These are phyloP conservation scores for Orbilia javanica DNA, from an alignment of 2,329 filamentous ascomycete genomes.

Conservation along the genomic window DNA sequence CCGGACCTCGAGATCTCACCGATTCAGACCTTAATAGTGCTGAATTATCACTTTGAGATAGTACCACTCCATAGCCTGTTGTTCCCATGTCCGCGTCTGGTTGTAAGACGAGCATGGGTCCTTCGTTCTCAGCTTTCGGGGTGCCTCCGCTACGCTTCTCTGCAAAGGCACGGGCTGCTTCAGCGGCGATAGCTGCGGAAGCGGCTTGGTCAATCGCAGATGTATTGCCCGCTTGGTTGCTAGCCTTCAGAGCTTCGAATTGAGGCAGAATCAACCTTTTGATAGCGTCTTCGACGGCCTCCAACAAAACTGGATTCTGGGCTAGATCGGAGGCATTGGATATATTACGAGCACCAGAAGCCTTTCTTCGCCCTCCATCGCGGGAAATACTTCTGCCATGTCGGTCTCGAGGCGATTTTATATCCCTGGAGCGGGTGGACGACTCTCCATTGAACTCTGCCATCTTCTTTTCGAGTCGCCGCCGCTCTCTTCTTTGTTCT, in stretches of 20 bases:
- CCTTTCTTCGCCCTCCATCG: slow-evolving; percentile 71
- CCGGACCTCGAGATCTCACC: slow-evolving; percentile 39
- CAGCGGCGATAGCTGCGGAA: slow-evolving; percentile 52
- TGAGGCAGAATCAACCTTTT: slow-evolving; percentile 90
- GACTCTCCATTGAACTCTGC: slow-evolving; percentile 52
- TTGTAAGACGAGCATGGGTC: slow-evolving; percentile 74
- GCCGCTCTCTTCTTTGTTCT: slow-evolving; percentile 50
- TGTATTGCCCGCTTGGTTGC: slow-evolving; percentile 71
- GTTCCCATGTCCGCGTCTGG: slow-evolving; percentile 68
- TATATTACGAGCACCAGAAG: slow-evolving; percentile 63
- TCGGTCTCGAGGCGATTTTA: slow-evolving; percentile 67
- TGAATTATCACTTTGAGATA: slow-evolving; percentile 63
- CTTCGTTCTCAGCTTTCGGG: slow-evolving; percentile 17
- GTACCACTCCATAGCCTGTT: slow-evolving; percentile 70
- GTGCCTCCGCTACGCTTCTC: slow-evolving; percentile 24
- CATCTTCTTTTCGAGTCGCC: slow-evolving; percentile 55
- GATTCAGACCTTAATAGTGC: slow-evolving; percentile 54
- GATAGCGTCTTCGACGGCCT: slow-evolving; percentile 94
- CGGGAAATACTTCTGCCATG: slow-evolving; percentile 68
- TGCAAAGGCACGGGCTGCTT: slow-evolving; percentile 48
- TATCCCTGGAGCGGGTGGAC: slow-evolving; percentile 31
- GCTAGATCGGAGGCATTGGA: slow-evolving; percentile 73
- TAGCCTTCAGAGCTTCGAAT: slow-evolving; percentile 89
- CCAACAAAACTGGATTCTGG: slow-evolving; percentile 90
- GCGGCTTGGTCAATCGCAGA: slow-evolving; percentile 71